Conservation (phyloP, 305 asterid species). For the Caryopteris hybrid region DNA sequence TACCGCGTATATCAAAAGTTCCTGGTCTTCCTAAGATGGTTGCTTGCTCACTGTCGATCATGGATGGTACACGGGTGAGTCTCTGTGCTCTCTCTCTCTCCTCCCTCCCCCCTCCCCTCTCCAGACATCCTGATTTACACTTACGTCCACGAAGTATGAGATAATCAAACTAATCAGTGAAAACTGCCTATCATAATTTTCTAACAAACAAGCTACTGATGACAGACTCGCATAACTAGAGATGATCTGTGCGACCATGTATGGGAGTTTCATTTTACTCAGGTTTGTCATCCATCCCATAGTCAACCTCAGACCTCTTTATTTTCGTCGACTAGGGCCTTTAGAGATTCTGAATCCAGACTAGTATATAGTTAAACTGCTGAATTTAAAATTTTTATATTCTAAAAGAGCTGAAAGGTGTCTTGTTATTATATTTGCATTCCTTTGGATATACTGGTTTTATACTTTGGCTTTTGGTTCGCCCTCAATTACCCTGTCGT, state of each 20-base stretch:
- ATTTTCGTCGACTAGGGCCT: not conserved
- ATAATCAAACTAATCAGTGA: not conserved
- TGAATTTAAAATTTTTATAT: not conserved
- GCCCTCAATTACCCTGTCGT: not conserved
- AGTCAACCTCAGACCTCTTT: not conserved
- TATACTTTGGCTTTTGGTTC: not conserved
- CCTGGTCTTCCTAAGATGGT: conserved; percentile 53
- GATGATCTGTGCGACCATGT: conserved; percentile 71
- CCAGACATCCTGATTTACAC: not conserved
- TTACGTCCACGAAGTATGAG: not conserved
- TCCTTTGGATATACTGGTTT: not conserved
- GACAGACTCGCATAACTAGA: conserved; percentile 62
- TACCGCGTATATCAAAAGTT: conserved; percentile 61
- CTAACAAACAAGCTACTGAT: conserved; percentile 25
- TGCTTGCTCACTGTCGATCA: conserved; percentile 52
- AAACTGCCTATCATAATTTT: not conserved
- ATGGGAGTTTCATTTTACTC: conserved; percentile 75
- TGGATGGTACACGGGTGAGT: conserved; percentile 75
- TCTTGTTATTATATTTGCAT: not conserved
- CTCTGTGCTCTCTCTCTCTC: too few relatives aligned
- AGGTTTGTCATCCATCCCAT: conserved; percentile 41
- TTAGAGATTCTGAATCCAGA: not conserved
- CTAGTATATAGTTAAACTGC: not conserved
- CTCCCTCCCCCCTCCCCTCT: conserved; percentile 5
- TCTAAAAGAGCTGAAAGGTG: not conserved